Evolutionary conservation across 306 rosid genomes (phyloP), one percentile per base, ranked within the genome.

Genomic region (Vigna radiata): DNA sequence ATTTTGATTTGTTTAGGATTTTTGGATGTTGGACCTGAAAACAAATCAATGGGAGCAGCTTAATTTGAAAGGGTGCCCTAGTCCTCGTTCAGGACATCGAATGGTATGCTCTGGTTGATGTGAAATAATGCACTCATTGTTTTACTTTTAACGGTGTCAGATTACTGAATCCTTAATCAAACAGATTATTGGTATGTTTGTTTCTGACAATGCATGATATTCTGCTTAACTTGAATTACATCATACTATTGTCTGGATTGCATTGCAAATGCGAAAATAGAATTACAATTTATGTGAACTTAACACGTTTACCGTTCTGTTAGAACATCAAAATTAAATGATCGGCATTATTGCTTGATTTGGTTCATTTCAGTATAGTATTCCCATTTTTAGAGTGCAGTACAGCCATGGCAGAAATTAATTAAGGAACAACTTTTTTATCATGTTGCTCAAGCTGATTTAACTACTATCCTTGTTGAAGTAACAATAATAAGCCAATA

Each of bases 21-120:
- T 95, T 86, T 95, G 99, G 99, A 84, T 89, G 88, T 70, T 95
- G 84, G 97, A 95, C 86, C 80, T 95, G 74, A 92, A 95, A 84
- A 90, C 97, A 73, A 95, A 95, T 83, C 99, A 95, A 78, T 95
- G 99, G 99, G 99, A 95, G 79, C 97, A 92, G 55, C 82, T 92
- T 78, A 92, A 90, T 87, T 81, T 89, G 55, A 95, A 95, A 81
- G 97, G 99, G 23, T 80, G 92, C 80, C 99, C 99, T 2, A 91
- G 97, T 82, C 97, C 99, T 9, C 96, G 99, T 50, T 95, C 97
- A 3, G 99, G 99, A 72, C 99, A 95, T 89, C 93, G 97, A 55
- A 92, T 92, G 99, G 97, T 95, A 90, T 83, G 82, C 71, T 75
- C 77, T 9, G 52, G 61, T 70, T 81, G 29, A 63, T 73, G 75